Evolutionary conservation across 177 flowering plant genomes (phyloP), one percentile per base, ranked within the genome.

Genomic region (Vitis hybrid): DNA sequence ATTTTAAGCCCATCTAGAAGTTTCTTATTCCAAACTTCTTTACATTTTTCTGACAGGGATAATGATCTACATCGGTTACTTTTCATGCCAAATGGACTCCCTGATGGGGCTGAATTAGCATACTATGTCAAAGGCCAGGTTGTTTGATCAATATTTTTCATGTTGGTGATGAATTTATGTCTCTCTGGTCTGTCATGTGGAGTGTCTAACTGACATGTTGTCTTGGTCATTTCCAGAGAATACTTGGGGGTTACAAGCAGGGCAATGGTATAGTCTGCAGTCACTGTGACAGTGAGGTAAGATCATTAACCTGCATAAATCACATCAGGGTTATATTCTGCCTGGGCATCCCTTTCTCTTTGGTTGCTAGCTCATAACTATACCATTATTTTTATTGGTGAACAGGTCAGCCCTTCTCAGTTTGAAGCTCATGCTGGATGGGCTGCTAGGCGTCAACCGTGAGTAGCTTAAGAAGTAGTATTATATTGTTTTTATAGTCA

Each of bases 391-490:
- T 51, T 62, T 48, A 39, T 50, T 34, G 67, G n/a, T 67, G 57
- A 76, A 67, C 85, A 92, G 97, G 72, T 92, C 63, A 90, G 95
- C 67, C 95, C 95, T 67, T 92, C 97, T 13, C 92, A 85, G 76
- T 92, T 92, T 87, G 95, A 92, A 79, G 84, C 92, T 51, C 97
- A 92, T 86, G 97, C 97, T 73, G 97, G 97, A 78, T 88, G 91
- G 89, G 83, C 94, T 74, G 84, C 89, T 3, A 85, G 87, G 73
- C 87, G 97, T 65, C 95, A 92, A 81, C 95, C 95, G 97, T 92
- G 75, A 87, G 93, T 87, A 52, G 18, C 55, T 50, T 62, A n/a
- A 69, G 39, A 66, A 67, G 15, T 52, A 30, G 11, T 52, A 17
- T 65, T 17, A 9, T 56, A 4, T 3, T 26, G 49, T 21, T 51